Evolutionary conservation across 176 grass and related monocot genomes (phyloP).

Genomic region (Sorghum bicolor): DNA sequence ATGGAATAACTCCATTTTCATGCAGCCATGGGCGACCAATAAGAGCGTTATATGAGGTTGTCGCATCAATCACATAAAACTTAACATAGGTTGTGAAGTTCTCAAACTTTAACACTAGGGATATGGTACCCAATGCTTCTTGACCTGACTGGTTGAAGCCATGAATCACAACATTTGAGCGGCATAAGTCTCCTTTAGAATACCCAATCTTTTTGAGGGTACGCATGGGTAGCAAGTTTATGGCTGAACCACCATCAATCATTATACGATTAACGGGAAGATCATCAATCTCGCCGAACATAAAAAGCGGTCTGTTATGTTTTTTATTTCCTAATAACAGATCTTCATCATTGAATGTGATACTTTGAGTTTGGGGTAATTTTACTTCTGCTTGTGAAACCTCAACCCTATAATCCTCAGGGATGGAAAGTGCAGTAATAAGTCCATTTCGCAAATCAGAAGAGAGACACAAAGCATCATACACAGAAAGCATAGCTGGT

Average conservation of each 20-base stretch:
- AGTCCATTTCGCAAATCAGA: not conserved
- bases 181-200: not conserved
- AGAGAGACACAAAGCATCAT: not conserved
- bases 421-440: not conserved
- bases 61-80: not conserved
- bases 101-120: not conserved
- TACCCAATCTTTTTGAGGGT: not conserved
- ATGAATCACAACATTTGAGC: not conserved
- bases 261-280: not conserved
- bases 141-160: not conserved
- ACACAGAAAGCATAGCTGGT: conserved; percentile 8
- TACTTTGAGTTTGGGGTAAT: not conserved
- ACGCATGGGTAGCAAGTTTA: not conserved
- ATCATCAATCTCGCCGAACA: not conserved
- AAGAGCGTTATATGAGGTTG: not conserved
- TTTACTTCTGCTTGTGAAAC: not conserved
- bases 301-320: not conserved
- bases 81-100: not conserved
- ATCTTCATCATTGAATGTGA: not conserved
- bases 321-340: not conserved
- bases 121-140: not conserved
- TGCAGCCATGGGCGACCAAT: not conserved
- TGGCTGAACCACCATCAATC: not conserved
- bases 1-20: not conserved
- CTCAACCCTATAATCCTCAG: not conserved